A percentile compares a stretch with the other conserved stretches of the same genome.
Evolutionary conservation across 306 rosid species (phyloP).

Genomic region (Gleditsia sinensis): DNA sequence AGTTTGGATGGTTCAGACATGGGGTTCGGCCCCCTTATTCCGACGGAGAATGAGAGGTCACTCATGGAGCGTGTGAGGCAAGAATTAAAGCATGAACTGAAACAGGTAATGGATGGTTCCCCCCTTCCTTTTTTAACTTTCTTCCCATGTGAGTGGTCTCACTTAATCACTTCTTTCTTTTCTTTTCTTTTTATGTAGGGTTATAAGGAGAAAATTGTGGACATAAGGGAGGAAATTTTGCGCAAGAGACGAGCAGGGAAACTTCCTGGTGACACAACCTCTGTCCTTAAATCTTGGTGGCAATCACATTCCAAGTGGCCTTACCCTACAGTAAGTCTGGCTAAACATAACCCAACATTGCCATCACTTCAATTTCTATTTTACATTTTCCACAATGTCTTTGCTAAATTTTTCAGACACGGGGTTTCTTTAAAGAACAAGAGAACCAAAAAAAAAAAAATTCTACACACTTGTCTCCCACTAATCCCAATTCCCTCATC

Average conservation of each 20-base stretch:
- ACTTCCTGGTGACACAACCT: constrained; percentile 98
- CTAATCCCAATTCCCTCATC: background rate
- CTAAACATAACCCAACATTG: background rate
- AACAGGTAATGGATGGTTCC: constrained; percentile 55
- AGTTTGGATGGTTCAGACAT: constrained; percentile 79
- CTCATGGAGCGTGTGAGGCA: constrained; percentile 98
- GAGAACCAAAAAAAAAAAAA: no score
- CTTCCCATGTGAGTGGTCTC: constrained; percentile 14
- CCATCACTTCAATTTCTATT: background rate
- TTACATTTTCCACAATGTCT: no score
- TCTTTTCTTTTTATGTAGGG: constrained; percentile 50
- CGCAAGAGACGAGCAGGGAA: constrained; percentile 99
- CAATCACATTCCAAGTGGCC: constrained; percentile 98
- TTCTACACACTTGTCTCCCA: no score
- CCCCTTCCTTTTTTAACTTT: background rate
- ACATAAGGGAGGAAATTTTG: constrained; percentile 92
- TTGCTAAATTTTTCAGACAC: no score
- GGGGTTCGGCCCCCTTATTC: constrained; percentile 99
- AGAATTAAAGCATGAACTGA: constrained; percentile 90
- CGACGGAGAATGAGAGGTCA: constrained; percentile 96
- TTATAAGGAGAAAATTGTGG: constrained; percentile 95
- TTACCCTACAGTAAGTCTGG: constrained; percentile 82
- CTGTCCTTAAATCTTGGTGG: constrained; percentile 98
- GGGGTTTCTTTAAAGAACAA: constrained; percentile 10
- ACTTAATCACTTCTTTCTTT: no score